These are phyloP conservation scores for Candida maltosa DNA, from an alignment of 805 yeast genomes.

Conservation along the genomic window DNA sequence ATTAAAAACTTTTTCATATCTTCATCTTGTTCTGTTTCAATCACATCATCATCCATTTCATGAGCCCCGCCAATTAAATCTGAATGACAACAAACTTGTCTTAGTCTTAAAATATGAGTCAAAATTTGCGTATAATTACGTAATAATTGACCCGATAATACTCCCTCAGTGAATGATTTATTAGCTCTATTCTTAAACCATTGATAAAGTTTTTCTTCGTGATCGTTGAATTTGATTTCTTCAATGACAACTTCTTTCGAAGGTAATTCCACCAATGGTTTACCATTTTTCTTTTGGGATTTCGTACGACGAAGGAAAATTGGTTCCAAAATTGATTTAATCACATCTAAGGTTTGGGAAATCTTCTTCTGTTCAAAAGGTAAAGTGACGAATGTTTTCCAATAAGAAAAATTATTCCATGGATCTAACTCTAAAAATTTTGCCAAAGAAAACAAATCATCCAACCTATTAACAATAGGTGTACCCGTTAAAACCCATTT, in stretches of 20 bases:
- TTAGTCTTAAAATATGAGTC: conserved; percentile 74
- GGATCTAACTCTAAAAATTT: conserved; percentile 80
- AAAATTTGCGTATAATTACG: conserved; percentile 74
- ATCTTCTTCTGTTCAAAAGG: conserved; percentile 79
- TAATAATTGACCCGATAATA: conserved; percentile 64
- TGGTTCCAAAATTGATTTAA: conserved; percentile 84
- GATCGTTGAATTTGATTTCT: conserved; percentile 59
- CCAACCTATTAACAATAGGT: conserved; percentile 83
- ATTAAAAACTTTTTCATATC: conserved; percentile 9
- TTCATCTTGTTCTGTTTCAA: conserved; percentile 12
- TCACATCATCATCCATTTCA: conserved; percentile 48
- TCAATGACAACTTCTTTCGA: conserved; percentile 70
- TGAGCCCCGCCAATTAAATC: conserved; percentile 52
- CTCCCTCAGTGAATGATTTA: conserved; percentile 54
- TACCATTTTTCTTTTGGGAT: conserved; percentile 72
- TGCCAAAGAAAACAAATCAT: conserved; percentile 78
- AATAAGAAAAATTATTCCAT: conserved; percentile 79
- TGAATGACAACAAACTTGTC: conserved; percentile 88
- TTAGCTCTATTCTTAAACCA: conserved; percentile 69
- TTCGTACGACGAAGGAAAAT: conserved; percentile 82
- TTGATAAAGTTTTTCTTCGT: conserved; percentile 64
- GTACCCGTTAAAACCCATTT: conserved; percentile 92
- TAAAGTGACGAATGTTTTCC: conserved; percentile 81
- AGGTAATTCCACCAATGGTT: conserved; percentile 73
- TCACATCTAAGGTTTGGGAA: conserved; percentile 72